These are phyloP conservation scores for Thelephora ganbajun DNA, from an alignment of 768 basidiomycete genomes.

Conservation along the genomic window DNA sequence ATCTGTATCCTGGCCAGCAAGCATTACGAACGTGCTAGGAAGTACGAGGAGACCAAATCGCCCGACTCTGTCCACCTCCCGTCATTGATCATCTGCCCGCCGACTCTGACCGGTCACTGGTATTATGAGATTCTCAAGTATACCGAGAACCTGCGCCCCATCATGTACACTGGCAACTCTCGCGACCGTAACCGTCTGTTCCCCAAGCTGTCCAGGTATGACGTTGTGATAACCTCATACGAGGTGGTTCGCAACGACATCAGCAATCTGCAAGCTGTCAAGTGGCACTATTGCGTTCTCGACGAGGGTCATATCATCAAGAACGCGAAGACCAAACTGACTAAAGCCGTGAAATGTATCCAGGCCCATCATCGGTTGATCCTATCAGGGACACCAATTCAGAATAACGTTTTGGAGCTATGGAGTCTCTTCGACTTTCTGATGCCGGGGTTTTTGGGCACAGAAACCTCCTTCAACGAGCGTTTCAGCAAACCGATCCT, in stretches of 20 bases:
- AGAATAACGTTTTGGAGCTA: conserved; percentile 95
- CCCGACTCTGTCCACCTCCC: conserved; percentile 78
- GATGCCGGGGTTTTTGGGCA: conserved; percentile 99
- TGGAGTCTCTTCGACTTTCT: conserved; percentile 99
- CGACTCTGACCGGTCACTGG: conserved; percentile 97
- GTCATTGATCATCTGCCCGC: conserved; percentile 91
- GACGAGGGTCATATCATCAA: conserved; percentile 99
- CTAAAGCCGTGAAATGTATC: conserved; percentile 87
- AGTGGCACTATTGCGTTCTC: conserved; percentile 92
- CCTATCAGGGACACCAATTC: conserved; percentile 94
- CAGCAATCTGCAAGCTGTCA: conserved; percentile 48
- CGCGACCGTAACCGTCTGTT: conserved; percentile 65
- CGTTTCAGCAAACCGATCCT: conserved; percentile 93
- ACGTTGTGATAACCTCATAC: conserved; percentile 95
- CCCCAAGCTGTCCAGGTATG: conserved; percentile 50
- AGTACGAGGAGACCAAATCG: conserved; percentile 46
- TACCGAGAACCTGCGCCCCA: conserved; percentile 64
- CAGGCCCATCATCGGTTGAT: conserved; percentile 88
- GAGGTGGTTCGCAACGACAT: conserved; percentile 97
- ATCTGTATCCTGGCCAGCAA: conserved; percentile 95
- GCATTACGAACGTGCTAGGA: conserved; percentile 73
- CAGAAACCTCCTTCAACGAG: conserved; percentile 87
- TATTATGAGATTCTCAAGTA: conserved; percentile 96
- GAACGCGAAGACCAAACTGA: conserved; percentile 95
- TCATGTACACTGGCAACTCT: conserved; percentile 82